These are phyloP conservation scores for Bryum argenteum DNA, from an alignment of 225 moss, liverwort and hornwort species.

Conservation along the genomic window DNA sequence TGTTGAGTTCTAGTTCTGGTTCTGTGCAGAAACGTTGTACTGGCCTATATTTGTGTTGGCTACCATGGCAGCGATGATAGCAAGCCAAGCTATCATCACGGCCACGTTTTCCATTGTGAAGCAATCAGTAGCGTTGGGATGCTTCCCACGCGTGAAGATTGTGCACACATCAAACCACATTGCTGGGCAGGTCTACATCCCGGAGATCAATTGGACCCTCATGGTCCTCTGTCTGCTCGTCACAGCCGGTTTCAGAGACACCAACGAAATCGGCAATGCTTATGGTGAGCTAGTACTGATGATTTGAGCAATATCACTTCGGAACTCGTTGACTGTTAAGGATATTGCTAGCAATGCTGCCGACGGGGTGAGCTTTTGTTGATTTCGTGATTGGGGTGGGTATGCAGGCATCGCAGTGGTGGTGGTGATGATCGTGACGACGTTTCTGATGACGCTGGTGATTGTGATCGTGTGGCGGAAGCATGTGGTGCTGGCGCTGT, in stretches of 20 bases:
- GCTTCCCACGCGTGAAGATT: slow-evolving; percentile 91
- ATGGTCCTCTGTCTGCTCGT: slow-evolving; percentile 83
- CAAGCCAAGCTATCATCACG: slow-evolving; percentile 96
- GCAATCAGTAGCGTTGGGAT: slow-evolving; percentile 77
- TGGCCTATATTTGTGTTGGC: slow-evolving; percentile 95
- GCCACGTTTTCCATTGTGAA: slow-evolving; percentile 95
- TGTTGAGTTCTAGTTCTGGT: background rate
- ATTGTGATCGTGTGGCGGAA: slow-evolving; percentile 88
- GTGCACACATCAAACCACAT: slow-evolving; percentile 79
- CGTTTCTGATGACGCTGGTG: slow-evolving; percentile 68
- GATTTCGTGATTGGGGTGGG: background rate
- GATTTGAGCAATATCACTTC: too few species aligned
- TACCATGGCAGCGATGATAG: slow-evolving; percentile 82
- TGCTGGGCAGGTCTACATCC: slow-evolving; percentile 84
- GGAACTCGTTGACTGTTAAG: too few species aligned
- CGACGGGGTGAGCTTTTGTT: too few species aligned
- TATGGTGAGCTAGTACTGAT: slow-evolving; percentile 53
- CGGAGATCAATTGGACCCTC: slow-evolving; percentile 92
- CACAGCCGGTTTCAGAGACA: slow-evolving; percentile 82
- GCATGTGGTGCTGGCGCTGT: slow-evolving; percentile 47
- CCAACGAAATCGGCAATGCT: slow-evolving; percentile 86
- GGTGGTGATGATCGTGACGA: slow-evolving; percentile 86
- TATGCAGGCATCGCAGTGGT: slow-evolving; percentile 84
- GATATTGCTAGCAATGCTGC: too few species aligned
- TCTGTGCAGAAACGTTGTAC: slow-evolving; percentile 62